Percentiles rank a stretch among this genome's conserved stretches.
Evolutionary conservation across 768 basidiomycete species (phyloP).

Genomic region (Mrakia blollopis): DNA sequence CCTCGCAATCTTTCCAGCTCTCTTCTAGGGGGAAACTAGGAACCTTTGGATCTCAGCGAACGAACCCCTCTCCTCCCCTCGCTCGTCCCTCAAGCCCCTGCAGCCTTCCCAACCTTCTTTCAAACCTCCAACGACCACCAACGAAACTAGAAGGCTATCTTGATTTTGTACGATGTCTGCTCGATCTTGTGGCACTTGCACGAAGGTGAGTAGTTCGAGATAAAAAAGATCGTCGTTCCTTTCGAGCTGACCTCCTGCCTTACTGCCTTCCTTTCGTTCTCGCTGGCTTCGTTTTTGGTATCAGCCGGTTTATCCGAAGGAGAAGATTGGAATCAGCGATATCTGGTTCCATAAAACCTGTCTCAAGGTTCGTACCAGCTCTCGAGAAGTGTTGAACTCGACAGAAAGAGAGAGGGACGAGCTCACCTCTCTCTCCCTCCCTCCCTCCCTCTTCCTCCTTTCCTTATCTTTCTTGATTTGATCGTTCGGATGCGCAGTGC

Average conservation of each 20-base stretch:
- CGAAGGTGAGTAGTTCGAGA: not conserved
- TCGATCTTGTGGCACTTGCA: not conserved
- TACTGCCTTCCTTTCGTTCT: not conserved
- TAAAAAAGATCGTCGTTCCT: not conserved
- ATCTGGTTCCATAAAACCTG: constrained; percentile 18
- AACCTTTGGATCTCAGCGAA: too few species aligned
- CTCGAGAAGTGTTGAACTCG: not conserved
- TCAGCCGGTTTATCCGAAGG: constrained; percentile 27
- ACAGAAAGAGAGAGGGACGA: not conserved
- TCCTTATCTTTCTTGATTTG: not conserved
- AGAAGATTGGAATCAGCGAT: constrained; percentile 23
- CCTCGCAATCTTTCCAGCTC: too few species aligned
- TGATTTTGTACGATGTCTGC: not conserved
- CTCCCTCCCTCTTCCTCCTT: not conserved
- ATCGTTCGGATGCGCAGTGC: constrained; percentile 1
- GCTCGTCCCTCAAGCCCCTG: not conserved
- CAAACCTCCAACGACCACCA: not conserved
- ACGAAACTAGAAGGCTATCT: not conserved
- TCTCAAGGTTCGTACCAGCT: constrained; percentile 11
- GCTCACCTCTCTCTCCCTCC: not conserved
- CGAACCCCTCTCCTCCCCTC: not conserved
- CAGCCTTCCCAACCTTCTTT: not conserved
- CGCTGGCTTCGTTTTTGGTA: not conserved
- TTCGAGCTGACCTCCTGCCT: not conserved
- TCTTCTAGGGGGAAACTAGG: too few species aligned